Evolutionary conservation across 2,329 filamentous ascomycete genomes (phyloP).

Genomic region (Hypoxylon sp.): DNA sequence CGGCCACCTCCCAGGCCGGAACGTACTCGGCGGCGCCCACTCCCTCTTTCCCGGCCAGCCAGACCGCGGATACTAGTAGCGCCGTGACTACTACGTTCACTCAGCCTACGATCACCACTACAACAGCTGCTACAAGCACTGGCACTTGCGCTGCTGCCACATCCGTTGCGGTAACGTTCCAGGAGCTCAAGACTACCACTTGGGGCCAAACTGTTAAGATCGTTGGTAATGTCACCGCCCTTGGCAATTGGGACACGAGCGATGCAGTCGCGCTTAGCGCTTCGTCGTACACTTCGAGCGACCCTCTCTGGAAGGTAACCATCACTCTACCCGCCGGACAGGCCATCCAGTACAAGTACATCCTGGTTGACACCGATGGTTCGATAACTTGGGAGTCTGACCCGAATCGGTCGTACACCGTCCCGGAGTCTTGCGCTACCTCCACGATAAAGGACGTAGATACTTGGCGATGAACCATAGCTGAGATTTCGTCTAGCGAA

Average conservation of each 20-base stretch:
- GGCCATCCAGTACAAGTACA: slow-evolving; percentile 76
- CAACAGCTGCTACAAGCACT: slow-evolving; percentile 27
- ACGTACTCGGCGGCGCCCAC: slow-evolving; percentile 65
- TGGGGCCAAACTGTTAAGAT: slow-evolving; percentile 76
- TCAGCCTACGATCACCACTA: slow-evolving; percentile 51
- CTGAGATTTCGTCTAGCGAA: background rate
- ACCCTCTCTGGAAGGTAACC: slow-evolving; percentile 72
- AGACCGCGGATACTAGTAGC: slow-evolving; percentile 58
- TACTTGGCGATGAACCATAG: slow-evolving; percentile 51
- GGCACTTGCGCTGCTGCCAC: slow-evolving; percentile 56
- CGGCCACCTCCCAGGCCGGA: slow-evolving; percentile 60
- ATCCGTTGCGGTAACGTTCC: slow-evolving; percentile 72
- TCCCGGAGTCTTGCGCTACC: slow-evolving; percentile 51
- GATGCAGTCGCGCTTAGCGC: slow-evolving; percentile 70
- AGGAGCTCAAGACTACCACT: slow-evolving; percentile 67
- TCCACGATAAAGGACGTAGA: slow-evolving; percentile 49
- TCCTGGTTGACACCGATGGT: slow-evolving; percentile 69
- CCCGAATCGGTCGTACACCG: slow-evolving; percentile 61
- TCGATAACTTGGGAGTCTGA: slow-evolving; percentile 75
- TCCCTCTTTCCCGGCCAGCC: slow-evolving; percentile 63
- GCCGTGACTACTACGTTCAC: slow-evolving; percentile 39
- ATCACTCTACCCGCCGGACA: slow-evolving; percentile 68
- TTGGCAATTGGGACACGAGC: slow-evolving; percentile 73
- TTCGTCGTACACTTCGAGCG: slow-evolving; percentile 67
- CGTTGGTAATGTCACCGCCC: slow-evolving; percentile 67